Conservation (phyloP, 257 asterid genomes). For the Jacaranda copaia region DNA sequence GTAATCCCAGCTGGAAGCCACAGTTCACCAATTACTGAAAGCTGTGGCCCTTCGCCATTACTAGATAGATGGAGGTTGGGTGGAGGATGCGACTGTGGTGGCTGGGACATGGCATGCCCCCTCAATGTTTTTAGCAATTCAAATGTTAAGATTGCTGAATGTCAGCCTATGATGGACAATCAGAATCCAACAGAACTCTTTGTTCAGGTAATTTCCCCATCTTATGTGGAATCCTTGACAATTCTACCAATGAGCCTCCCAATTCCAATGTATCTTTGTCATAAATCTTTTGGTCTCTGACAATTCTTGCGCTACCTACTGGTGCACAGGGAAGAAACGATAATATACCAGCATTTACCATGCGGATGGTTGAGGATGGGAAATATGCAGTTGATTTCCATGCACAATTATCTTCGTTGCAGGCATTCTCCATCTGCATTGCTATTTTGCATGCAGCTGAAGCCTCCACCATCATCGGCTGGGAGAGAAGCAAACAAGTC, state of each 20-base stretch:
- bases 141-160: slow-evolving; percentile 44
- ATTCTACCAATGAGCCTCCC: too few species aligned
- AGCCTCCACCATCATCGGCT: slow-evolving; percentile 56
- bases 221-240: too few species aligned
- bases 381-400: slow-evolving; percentile 85
- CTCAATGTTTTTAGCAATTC: slow-evolving; percentile 64
- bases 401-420: slow-evolving; percentile 80
- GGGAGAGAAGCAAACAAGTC: slow-evolving; percentile 50
- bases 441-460: slow-evolving; percentile 74
- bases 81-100: slow-evolving; percentile 98
- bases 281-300: neutral
- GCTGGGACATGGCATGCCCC: slow-evolving; percentile 98
- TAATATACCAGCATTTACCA: slow-evolving; percentile 58
- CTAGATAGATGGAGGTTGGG: slow-evolving; percentile 91
- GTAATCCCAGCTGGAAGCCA: slow-evolving; percentile 90
- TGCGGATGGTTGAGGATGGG: slow-evolving; percentile 65
- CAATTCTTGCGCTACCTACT: neutral
- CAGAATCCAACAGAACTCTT: slow-evolving; percentile 63
- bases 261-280: neutral
- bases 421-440: slow-evolving; percentile 86
- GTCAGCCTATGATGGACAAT: slow-evolving; percentile 47
- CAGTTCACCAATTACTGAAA: slow-evolving; percentile 66
- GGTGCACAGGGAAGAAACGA: slow-evolving; percentile 76
- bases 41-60: slow-evolving; percentile 73
- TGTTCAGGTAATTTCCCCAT: slow-evolving; percentile 61